Evolutionary conservation across 495 filamentous ascomycete genomes (phyloP).

Genomic region (Aspergillus campestris): DNA sequence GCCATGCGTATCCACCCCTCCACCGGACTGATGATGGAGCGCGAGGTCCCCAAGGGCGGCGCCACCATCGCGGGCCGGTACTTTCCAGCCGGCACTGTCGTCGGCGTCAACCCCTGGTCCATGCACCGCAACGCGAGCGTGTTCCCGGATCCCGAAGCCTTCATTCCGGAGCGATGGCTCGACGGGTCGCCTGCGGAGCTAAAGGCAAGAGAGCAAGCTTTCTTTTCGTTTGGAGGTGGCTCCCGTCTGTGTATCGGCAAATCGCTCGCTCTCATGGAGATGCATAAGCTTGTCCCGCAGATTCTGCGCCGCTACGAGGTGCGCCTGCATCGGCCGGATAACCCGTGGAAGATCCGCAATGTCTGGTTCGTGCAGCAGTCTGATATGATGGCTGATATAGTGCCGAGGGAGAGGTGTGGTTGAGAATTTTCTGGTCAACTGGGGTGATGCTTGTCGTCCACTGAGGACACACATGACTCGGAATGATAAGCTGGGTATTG

Average conservation of each 20-base stretch:
- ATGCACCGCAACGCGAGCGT: conserved; percentile 14
- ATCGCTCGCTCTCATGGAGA: conserved; percentile 69
- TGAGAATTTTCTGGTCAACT: too few species aligned
- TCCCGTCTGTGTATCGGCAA: conserved; percentile 55
- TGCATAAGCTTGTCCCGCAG: conserved; percentile 69
- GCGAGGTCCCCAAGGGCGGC: conserved; percentile 52
- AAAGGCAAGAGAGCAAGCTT: conserved; percentile 16
- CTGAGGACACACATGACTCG: too few species aligned
- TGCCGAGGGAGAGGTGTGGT: neutral
- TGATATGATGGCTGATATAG: conserved; percentile 16
- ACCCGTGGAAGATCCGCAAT: conserved; percentile 19
- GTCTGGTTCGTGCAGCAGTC: conserved; percentile 29
- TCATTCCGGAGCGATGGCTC: conserved; percentile 23
- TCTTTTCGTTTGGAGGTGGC: conserved; percentile 52
- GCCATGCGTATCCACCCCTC: conserved; percentile 53
- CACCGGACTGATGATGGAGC: conserved; percentile 52
- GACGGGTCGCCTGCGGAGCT: conserved; percentile 11
- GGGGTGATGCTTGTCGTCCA: too few species aligned
- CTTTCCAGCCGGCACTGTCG: conserved; percentile 48
- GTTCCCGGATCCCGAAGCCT: conserved; percentile 19
- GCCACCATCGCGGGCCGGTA: conserved; percentile 38
- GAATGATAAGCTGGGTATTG: too few species aligned
- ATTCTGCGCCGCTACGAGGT: conserved; percentile 60
- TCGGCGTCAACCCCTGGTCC: conserved; percentile 42
- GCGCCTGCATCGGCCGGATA: conserved; percentile 2